Percentiles rank a stretch among this genome's conserved stretches.
Conservation (phyloP, 495 filamentous ascomycete species). For the Amorphotheca resinae region DNA sequence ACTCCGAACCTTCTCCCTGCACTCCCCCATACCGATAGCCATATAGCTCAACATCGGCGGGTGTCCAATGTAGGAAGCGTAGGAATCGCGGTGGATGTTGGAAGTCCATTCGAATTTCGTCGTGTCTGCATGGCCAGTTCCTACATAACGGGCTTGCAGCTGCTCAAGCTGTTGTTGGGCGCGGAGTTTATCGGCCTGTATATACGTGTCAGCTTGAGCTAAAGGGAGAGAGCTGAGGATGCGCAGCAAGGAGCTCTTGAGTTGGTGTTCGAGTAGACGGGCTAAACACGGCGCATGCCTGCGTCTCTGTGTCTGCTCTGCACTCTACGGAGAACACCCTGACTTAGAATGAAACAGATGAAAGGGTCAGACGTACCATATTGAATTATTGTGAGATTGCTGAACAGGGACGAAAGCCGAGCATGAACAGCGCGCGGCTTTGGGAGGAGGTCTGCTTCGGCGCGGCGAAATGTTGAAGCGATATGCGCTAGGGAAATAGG, state of each 20-base stretch:
- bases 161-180: slow-evolving; percentile 94
- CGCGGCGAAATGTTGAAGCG: slow-evolving; percentile 2
- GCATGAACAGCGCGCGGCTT: not conserved
- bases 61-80: slow-evolving; percentile 77
- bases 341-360: no score
- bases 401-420: not conserved
- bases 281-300: no score
- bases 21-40: slow-evolving; percentile 74
- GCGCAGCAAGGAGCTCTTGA: not conserved
- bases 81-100: slow-evolving; percentile 80
- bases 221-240: not conserved
- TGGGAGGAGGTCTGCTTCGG: not conserved
- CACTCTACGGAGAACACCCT: no score
- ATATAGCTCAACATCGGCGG: slow-evolving; percentile 82
- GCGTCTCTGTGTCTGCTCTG: no score
- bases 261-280: no score
- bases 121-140: slow-evolving; percentile 96
- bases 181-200: slow-evolving; percentile 88
- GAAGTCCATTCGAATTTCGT: slow-evolving; percentile 91
- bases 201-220: not conserved
- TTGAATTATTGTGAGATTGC: not conserved
- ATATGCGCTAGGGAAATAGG: no score
- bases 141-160: slow-evolving; percentile 86
- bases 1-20: slow-evolving; percentile 64
- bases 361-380: not conserved